These are phyloP conservation scores for Phytophthora megakarya DNA, from an alignment of 352 stramenopile species.

Conservation along the genomic window DNA sequence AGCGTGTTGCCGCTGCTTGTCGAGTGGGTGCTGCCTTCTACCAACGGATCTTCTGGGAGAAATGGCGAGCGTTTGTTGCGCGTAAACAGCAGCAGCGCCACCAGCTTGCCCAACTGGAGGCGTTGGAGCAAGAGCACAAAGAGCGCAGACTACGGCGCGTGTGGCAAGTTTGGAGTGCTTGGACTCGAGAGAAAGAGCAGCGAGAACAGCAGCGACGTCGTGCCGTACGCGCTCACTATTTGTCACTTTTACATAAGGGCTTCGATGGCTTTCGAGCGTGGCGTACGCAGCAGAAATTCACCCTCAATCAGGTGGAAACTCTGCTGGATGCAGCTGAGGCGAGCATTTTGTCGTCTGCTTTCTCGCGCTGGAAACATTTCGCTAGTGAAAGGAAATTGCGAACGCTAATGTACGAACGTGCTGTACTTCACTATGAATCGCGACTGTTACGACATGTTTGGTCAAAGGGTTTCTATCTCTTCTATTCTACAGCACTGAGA, in stretches of 20 bases:
- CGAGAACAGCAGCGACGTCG: slow-evolving; percentile 32
- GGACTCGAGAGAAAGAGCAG: slow-evolving; percentile 18
- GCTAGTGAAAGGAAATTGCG: slow-evolving; percentile 25
- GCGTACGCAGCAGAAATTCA: slow-evolving; percentile 5
- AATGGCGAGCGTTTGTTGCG: slow-evolving; percentile 35
- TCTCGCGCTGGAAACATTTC: slow-evolving; percentile 30
- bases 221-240: slow-evolving; percentile 38
- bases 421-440: slow-evolving; percentile 17
- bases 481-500: slow-evolving; percentile 2
- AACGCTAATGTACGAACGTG: slow-evolving; percentile 22
- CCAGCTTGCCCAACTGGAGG: slow-evolving; percentile 18
- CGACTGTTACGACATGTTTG: slow-evolving; percentile 32
- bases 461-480: slow-evolving; percentile 24
- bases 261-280: slow-evolving; percentile 25
- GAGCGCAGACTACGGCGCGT: slow-evolving; percentile 19
- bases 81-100: slow-evolving; percentile 18
- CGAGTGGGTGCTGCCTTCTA: slow-evolving; percentile 48
- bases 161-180: slow-evolving; percentile 32
- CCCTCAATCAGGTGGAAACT: slow-evolving; percentile 16
- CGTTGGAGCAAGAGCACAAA: slow-evolving; percentile 15
- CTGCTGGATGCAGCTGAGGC: slow-evolving; percentile 25
- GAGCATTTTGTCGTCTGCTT: slow-evolving; percentile 10
- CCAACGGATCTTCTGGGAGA: slow-evolving; percentile 41
- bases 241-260: slow-evolving; percentile 24
- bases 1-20: slow-evolving; percentile 52